A percentile compares a stretch with the other conserved stretches of the same genome.
phyloP scores from a whole-genome alignment of 2,329 filamentous ascomycete genomes.

The Talaromyces funiculosus region DNA sequence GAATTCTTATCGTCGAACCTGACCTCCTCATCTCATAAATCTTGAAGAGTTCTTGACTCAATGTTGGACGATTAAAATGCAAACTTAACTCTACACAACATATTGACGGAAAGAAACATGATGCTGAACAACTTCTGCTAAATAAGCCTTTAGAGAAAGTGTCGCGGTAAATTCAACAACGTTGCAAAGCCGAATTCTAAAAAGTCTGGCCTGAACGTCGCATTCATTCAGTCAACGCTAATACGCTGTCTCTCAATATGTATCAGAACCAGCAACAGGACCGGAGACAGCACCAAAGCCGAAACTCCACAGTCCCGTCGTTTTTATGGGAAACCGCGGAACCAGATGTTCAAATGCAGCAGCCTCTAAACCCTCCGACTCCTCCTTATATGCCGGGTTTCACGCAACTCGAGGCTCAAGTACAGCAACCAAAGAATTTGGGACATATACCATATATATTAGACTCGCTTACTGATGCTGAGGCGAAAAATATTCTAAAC shows the following conservation, averaged over 20 bases:
- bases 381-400: not conserved
- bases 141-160: not conserved
- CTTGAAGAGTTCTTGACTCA: not conserved
- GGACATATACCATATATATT: not conserved
- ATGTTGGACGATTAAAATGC: not conserved
- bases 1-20: not conserved
- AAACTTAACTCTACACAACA: not conserved
- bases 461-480: not conserved
- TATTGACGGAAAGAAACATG: not conserved
- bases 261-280: too few relatives aligned
- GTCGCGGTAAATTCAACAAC: not conserved
- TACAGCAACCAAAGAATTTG: not conserved
- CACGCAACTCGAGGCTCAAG: not conserved
- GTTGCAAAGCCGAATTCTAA: not conserved
- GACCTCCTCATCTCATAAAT: not conserved
- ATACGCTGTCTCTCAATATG: too few relatives aligned
- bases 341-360: too few relatives aligned
- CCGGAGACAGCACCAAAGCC: too few relatives aligned
- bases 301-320: too few relatives aligned
- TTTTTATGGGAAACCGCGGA: too few relatives aligned
- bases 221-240: too few relatives aligned
- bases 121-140: not conserved
- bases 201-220: not conserved
- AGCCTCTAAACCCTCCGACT: not conserved
- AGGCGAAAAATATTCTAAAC: not conserved